A percentile compares a stretch with the other conserved stretches of the same genome.
These are phyloP conservation scores for Colletotrichum sp. DNA, from an alignment of 2,329 filamentous ascomycete species.

Conservation along the genomic window DNA sequence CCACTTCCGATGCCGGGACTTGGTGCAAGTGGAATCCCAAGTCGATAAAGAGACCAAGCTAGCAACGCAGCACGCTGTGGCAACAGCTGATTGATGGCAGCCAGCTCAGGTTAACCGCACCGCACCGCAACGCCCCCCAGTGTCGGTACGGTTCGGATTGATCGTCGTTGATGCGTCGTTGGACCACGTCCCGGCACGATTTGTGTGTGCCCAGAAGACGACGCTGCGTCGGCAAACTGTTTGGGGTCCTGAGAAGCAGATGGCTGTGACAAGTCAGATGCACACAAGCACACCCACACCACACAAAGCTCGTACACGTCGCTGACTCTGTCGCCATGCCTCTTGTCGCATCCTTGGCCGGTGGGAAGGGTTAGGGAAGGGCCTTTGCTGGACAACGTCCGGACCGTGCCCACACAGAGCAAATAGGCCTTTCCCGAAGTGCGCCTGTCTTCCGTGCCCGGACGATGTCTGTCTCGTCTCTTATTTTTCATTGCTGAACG, in stretches of 20 bases:
- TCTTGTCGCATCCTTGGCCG: constrained; percentile 13
- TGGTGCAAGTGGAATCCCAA: not conserved
- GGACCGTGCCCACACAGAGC: constrained; percentile 11
- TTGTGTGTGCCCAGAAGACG: constrained; percentile 1
- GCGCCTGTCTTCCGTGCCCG: constrained; percentile 16
- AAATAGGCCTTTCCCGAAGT: constrained; percentile 9
- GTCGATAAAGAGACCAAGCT: not conserved
- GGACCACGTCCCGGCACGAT: constrained; percentile 7
- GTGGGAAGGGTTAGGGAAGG: not conserved
- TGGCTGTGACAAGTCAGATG: constrained; percentile 18
- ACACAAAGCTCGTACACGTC: constrained; percentile 16
- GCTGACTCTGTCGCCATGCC: constrained; percentile 17
- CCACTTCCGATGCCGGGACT: not conserved
- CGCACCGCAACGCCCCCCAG: not conserved
- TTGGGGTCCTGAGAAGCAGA: constrained; percentile 11
- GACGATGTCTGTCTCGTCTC: constrained; percentile 18
- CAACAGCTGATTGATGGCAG: constrained; percentile 15
- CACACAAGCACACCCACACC: constrained; percentile 18
- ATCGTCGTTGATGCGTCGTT: constrained; percentile 8
- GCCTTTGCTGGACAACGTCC: constrained; percentile 10
- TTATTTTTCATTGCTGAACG: not conserved
- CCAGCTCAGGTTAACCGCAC: not conserved
- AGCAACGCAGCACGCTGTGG: constrained; percentile 16
- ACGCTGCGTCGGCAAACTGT: constrained; percentile 1
- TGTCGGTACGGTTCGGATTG: not conserved